Conservation (phyloP, 2,329 filamentous ascomycete species). For the Beauveria sp. region DNA sequence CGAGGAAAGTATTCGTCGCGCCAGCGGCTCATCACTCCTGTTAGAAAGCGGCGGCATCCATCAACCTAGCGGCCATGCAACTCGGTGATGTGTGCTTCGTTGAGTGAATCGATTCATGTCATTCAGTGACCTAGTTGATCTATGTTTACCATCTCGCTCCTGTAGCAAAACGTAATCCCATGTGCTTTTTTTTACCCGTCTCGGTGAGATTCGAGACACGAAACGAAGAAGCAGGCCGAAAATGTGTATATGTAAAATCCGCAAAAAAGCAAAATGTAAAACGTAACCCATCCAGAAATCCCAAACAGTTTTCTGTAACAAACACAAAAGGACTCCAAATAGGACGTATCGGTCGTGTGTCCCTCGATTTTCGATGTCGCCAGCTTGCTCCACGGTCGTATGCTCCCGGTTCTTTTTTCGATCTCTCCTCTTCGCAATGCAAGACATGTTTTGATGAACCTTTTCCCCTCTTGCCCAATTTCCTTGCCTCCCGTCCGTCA, state of each 20-base stretch:
- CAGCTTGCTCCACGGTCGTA: constrained; percentile 1
- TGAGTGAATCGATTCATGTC: neutral
- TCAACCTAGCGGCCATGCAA: no score
- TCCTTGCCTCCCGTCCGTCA: neutral
- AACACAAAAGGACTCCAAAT: neutral
- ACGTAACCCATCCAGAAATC: constrained; percentile 5
- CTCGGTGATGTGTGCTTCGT: no score
- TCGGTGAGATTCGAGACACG: neutral
- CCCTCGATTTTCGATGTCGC: neutral
- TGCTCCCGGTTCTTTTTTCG: neutral
- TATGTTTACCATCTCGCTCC: constrained; percentile 8
- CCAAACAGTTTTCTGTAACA: constrained; percentile 5
- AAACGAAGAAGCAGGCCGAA: neutral
- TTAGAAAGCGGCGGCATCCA: no score
- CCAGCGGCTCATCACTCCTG: no score
- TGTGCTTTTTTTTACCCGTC: neutral
- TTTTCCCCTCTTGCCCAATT: neutral
- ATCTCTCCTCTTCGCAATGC: neutral
- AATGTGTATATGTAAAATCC: neutral
- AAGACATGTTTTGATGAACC: neutral
- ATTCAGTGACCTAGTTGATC: constrained; percentile 1
- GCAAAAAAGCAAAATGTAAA: neutral
- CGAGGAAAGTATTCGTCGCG: no score
- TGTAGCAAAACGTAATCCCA: constrained; percentile 5
- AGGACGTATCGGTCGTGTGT: neutral